Percentiles rank a stretch among this genome's conserved stretches.
Conservation (phyloP, 148 eudicot species). For the Gaultheria prostrata region DNA sequence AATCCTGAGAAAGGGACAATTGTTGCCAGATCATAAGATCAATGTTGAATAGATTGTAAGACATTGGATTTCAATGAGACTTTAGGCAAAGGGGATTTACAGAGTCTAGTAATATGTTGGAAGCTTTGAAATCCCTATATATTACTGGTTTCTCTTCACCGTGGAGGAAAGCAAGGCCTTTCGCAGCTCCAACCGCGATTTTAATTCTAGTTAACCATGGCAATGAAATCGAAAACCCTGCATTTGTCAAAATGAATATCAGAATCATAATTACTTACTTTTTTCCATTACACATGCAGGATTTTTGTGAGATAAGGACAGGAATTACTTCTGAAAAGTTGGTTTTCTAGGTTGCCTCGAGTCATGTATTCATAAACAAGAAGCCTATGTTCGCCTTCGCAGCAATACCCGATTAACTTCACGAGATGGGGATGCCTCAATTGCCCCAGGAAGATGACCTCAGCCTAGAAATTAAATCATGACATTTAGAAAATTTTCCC, state of each 20-base stretch:
- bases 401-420: conserved; percentile 80
- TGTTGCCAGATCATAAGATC: background rate
- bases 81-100: conserved; percentile 42
- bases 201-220: conserved; percentile 80
- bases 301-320: background rate
- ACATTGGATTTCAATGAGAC: background rate
- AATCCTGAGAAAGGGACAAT: conserved; percentile 2
- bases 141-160: conserved; percentile 67
- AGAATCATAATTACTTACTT: background rate
- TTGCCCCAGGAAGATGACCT: conserved; percentile 79
- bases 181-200: conserved; percentile 74
- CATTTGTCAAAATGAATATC: background rate
- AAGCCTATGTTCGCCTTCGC: conserved; percentile 80
- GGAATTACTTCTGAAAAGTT: conserved; percentile 59
- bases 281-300: background rate
- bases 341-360: conserved; percentile 71
- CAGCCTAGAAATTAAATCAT: conserved; percentile 43
- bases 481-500: background rate
- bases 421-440: conserved; percentile 80
- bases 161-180: conserved; percentile 77
- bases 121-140: conserved; percentile 72
- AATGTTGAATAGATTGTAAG: background rate
- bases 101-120: conserved; percentile 62
- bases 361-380: conserved; percentile 82
- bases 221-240: conserved; percentile 55